Base-by-base conservation (phyloP, 345 rosid species). In the Arabidopsis thaliana region DNA sequence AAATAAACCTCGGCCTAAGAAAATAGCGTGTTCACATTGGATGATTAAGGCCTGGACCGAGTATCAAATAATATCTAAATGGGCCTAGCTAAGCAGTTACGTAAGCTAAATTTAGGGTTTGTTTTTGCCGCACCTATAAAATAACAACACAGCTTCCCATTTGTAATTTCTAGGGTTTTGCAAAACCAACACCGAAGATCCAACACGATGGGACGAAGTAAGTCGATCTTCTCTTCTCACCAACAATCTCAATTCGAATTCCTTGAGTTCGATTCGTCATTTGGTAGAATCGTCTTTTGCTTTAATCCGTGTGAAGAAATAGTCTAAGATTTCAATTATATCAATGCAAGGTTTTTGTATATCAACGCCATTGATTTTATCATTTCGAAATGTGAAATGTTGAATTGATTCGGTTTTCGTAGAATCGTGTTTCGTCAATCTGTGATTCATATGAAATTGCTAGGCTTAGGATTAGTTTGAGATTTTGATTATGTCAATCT, bases 81-180 rank as follows among this genome's bases (percentile, higher is more conserved):
- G 78, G 78, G 78, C 78, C 58, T 55, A 64, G 65, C 41, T 66
- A 4, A 74, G 50, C 72, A 66, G 25, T 74, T 58, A 74, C 73
- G 73, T 74, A 30, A 1, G 59, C 60, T 48, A 12, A 66, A 14
- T 38, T 37, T 66, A 66, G 73, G 73, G 72, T 58, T 66, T 28
- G 3, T 40, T 16, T 13, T 2, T 1, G 1, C 2, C 1, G 5
- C 49, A 9, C 52, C 67, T 74, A 74, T 74, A 74, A 58, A 74
- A 0, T 0, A 38, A 25, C 53, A 38, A 37, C 34, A 44, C 49
- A 20, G 24, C 72, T 0, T 3, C 65, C 0, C 51, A 10, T 57
- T 56, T 28, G 1, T 0, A 74, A 6, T 24, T 60, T 74, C 52
- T 74, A 66, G 78, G 78, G 73, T 58, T 66, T 42, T 5, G 8